A percentile compares a stretch with the other conserved stretches of the same genome.
Conservation (phyloP, 768 basidiomycete species). For the Agrocybe praecox region DNA sequence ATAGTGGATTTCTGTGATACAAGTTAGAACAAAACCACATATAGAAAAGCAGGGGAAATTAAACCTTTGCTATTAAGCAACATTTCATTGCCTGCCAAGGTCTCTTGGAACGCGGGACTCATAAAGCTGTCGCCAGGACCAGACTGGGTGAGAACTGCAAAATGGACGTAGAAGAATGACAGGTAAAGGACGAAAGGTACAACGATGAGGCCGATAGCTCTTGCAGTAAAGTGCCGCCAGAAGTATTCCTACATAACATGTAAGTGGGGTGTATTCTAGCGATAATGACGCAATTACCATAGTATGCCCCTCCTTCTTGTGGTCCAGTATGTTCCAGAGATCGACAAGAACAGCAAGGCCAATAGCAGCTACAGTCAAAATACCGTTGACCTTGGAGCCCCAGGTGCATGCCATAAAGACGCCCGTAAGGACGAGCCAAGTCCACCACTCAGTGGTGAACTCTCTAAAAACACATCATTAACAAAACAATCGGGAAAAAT, state of each 20-base stretch:
- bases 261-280: not conserved
- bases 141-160: conserved; percentile 82
- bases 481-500: conserved; percentile 8
- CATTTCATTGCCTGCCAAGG: conserved; percentile 88
- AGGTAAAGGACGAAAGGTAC: conserved; percentile 92
- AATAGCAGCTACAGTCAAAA: conserved; percentile 86
- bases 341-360: conserved; percentile 93
- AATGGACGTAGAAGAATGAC: conserved; percentile 95
- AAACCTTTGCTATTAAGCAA: conserved; percentile 88
- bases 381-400: conserved; percentile 97
- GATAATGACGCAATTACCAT: conserved; percentile 56
- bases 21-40: not conserved
- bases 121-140: conserved; percentile 96
- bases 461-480: conserved; percentile 51
- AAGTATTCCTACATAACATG: conserved; percentile 73
- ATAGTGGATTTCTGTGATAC: conserved; percentile 84
- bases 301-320: conserved; percentile 68
- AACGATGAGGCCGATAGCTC: conserved; percentile 81
- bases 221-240: conserved; percentile 84
- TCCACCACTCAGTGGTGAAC: conserved; percentile 92
- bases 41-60: not conserved
- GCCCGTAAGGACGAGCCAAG: conserved; percentile 89
- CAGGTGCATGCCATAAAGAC: conserved; percentile 94
- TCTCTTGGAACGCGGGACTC: conserved; percentile 98
- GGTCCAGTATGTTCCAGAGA: conserved; percentile 91